phyloP scores from a whole-genome alignment of 495 filamentous ascomycete genomes.

The Usnea hakonensis region DNA sequence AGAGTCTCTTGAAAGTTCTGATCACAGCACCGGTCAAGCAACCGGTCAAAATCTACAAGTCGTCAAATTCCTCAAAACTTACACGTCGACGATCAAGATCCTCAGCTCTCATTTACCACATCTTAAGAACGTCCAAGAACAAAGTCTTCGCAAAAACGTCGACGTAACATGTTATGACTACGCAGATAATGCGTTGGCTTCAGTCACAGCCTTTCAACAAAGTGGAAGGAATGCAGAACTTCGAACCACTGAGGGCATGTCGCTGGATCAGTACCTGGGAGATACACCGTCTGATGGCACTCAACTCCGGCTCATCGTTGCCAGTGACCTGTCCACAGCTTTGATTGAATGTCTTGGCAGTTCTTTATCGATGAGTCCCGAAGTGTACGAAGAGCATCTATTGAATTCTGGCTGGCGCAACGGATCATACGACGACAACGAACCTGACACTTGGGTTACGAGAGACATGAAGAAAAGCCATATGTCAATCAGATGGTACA shows the following conservation, averaged over 20 bases:
- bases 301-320: background rate
- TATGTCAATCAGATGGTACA: constrained; percentile 13
- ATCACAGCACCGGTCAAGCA: background rate
- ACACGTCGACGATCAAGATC: background rate
- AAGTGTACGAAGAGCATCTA: constrained; percentile 16
- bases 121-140: background rate
- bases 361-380: constrained; percentile 1
- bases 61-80: too few relatives aligned
- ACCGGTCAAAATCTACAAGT: too few relatives aligned
- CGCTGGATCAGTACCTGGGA: background rate
- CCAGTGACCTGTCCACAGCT: background rate
- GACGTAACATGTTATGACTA: background rate
- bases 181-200: background rate
- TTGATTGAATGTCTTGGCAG: constrained; percentile 2
- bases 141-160: background rate
- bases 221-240: background rate
- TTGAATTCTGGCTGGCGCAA: constrained; percentile 14
- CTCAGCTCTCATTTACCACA: background rate
- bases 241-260: background rate
- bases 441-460: constrained; percentile 7
- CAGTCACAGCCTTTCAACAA: background rate
- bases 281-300: background rate
- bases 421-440: background rate
- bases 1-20: too few relatives aligned
- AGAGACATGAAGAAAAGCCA: constrained; percentile 8